Percentiles rank a stretch among this genome's conserved stretches.
phyloP scores from a whole-genome alignment of 192 early-diverging fungal genomes.

The Coemansia sp. region DNA sequence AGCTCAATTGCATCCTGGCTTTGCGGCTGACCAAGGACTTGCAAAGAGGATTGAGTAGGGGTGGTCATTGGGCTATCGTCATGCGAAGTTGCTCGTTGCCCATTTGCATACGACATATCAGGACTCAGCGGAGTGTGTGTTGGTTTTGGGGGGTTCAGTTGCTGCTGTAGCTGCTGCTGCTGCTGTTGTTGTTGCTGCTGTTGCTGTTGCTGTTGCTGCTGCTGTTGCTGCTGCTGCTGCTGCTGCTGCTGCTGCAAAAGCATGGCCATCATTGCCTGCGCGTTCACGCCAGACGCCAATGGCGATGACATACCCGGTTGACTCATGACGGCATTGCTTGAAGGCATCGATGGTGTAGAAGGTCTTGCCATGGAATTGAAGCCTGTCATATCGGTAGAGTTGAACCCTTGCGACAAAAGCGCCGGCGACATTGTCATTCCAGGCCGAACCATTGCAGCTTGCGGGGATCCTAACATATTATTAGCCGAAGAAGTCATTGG shows the following conservation, averaged over 20 bases:
- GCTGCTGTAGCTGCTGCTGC: conserved; percentile 26
- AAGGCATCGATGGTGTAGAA: conserved; percentile 6
- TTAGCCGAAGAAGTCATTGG: background rate
- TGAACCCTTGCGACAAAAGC: background rate
- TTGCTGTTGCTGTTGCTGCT: conserved; percentile 27
- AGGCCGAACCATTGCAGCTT: conserved; percentile 16
- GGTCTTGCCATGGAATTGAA: conserved; percentile 11
- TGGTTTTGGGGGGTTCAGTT: conserved; percentile 26
- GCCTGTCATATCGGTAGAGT: conserved; percentile 2
- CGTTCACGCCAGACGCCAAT: conserved; percentile 21
- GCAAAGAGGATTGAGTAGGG: background rate
- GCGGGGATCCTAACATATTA: conserved; percentile 21
- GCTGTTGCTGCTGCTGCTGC: conserved; percentile 32
- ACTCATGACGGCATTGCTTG: conserved; percentile 3
- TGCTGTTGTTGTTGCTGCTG: conserved; percentile 30
- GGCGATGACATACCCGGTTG: conserved; percentile 24
- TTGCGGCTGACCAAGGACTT: conserved; percentile 16
- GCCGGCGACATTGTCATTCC: conserved; percentile 18
- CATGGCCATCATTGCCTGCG: conserved; percentile 51
- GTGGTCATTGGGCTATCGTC: background rate
- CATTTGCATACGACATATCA: conserved; percentile 11
- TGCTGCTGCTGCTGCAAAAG: conserved; percentile 45
- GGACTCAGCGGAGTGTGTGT: conserved; percentile 34
- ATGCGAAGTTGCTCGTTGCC: background rate
- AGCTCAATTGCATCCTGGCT: conserved; percentile 32